Base-by-base conservation (phyloP, 2,329 filamentous ascomycete species). In the Scedosporium apiospermum region DNA sequence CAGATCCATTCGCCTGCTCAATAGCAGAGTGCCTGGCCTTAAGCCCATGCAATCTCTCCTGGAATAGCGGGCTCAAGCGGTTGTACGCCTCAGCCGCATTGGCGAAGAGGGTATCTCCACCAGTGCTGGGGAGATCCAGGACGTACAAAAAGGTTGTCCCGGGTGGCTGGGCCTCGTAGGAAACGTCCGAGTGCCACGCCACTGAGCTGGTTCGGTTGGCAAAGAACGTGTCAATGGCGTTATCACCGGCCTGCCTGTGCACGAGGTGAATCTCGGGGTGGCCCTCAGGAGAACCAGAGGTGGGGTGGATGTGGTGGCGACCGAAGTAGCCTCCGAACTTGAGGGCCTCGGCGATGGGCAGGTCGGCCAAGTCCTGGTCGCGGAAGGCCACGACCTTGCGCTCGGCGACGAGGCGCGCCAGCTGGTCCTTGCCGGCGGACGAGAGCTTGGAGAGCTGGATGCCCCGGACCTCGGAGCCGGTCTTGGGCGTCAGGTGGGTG, bases 91-190 rank as follows among this genome's bases (percentile, higher is more conserved):
- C 88, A 0, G 81, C 91, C 67, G 88, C 85, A 71, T 96, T 89
- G 57, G 82, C 85, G 69, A 96, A 96, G 3, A 96, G 77, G 0
- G 92, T 96, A 71, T 96, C 92, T 58, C 92, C 93, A 42, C 92
- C 92, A 0, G 85, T 87, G 46, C 84, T 80, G 1, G 92, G 92
- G 55, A 84, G 87, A 71, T 96, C 91, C n/a, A 97, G 82, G 59
- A 92, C 81, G 71, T 96, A 96, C 42, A 96, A 75, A 75, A 96
- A 96, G 0, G 93, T 96, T 0, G 91, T 96, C 34, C 91, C 91
- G 0, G 93, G 91, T 1, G 93, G 91, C 75, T 97, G 92, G 67
- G 84, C 78, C 77, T 96, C 93, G 71, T 96, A 96, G 0, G 89
- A 90, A 1, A 96, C 88, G 67, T 96, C 92, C 0, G 87, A 90